phyloP scores from a whole-genome alignment of 768 basidiomycete species.

The Boletellus ananiceps region DNA sequence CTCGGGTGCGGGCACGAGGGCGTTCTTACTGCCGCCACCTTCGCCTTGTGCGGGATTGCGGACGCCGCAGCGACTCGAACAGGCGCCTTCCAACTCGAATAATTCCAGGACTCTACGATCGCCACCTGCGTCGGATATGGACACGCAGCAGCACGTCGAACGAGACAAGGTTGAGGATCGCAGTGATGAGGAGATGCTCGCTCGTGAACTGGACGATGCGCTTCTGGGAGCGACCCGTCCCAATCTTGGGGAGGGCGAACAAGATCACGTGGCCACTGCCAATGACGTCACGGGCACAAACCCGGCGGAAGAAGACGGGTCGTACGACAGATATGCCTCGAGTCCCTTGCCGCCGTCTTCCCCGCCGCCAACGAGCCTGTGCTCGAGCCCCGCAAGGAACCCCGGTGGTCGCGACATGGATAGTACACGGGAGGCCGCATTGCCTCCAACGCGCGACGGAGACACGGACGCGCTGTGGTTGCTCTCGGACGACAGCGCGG shows the following conservation, averaged over 20 bases:
- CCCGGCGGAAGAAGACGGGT: conserved; percentile 21
- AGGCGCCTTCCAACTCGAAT: background rate
- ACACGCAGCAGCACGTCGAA: background rate
- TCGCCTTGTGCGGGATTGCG: conserved; percentile 18
- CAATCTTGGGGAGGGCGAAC: background rate
- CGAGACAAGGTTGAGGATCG: conserved; percentile 24
- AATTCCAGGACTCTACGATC: background rate
- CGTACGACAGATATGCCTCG: conserved; percentile 27
- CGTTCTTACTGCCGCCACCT: conserved; percentile 25
- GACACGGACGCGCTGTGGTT: conserved; percentile 5
- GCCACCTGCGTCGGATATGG: background rate
- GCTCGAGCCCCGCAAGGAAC: conserved; percentile 15
- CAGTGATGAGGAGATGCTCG: conserved; percentile 25
- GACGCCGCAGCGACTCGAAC: conserved; percentile 1
- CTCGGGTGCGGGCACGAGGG: conserved; percentile 7
- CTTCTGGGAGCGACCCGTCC: conserved; percentile 38
- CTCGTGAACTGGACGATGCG: conserved; percentile 36
- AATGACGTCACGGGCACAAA: conserved; percentile 1
- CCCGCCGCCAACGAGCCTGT: conserved; percentile 53
- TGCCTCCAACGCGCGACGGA: conserved; percentile 6
- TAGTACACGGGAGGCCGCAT: too few relatives aligned
- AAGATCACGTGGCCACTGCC: conserved; percentile 12
- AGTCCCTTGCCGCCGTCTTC: conserved; percentile 59
- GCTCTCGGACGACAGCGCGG: conserved; percentile 12
- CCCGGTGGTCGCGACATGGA: too few relatives aligned